Percentiles rank a stretch among this genome's conserved stretches.
Conservation (phyloP, 179 eudicot species). For the Silene coronaria region DNA sequence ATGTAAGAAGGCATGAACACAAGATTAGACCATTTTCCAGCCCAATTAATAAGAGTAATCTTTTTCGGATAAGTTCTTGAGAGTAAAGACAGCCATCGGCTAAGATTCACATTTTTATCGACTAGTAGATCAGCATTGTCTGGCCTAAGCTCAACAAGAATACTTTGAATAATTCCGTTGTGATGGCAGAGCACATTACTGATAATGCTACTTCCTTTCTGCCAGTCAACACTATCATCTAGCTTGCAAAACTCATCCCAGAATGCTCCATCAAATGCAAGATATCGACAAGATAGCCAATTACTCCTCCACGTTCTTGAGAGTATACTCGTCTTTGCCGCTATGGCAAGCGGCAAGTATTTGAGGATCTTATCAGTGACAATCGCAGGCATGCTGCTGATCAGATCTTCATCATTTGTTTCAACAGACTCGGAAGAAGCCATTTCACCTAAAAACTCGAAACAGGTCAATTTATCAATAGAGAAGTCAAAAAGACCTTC, state of each 20-base stretch:
- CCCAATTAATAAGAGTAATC: conserved; percentile 6
- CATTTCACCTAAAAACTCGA: background rate
- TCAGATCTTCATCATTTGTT: background rate
- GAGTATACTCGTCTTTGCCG: conserved; percentile 9
- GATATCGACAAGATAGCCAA: background rate
- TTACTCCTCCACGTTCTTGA: conserved; percentile 7
- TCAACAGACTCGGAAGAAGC: background rate
- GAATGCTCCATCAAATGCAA: background rate
- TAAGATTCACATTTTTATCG: background rate
- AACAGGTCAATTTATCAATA: background rate
- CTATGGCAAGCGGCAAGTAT: background rate
- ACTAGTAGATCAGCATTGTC: background rate
- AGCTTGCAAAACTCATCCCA: background rate
- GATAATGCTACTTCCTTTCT: background rate
- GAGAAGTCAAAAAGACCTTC: background rate
- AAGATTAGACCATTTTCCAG: conserved; percentile 1
- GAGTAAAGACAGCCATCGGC: conserved; percentile 9
- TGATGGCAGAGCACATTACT: conserved; percentile 6
- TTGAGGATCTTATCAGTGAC: conserved; percentile 10
- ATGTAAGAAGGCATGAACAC: conserved; percentile 10
- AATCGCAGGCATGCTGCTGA: conserved; percentile 8
- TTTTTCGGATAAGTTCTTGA: background rate
- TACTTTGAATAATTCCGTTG: background rate
- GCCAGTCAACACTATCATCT: background rate
- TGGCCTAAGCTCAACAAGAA: background rate